Conservation (phyloP, 345 rosid species). For the Brassica cretica region DNA sequence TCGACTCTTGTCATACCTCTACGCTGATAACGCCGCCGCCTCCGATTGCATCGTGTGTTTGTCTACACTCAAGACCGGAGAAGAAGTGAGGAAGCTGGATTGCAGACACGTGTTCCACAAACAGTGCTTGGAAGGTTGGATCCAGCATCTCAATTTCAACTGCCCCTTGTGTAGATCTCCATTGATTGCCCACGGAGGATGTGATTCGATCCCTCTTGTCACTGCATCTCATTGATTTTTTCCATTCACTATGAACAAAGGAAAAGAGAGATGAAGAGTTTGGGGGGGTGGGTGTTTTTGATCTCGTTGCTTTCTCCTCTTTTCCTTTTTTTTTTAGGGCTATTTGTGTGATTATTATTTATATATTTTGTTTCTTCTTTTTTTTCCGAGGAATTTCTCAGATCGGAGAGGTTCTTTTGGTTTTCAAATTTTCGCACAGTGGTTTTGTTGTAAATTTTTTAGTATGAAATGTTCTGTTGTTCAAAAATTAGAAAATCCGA, state of each 20-base stretch:
- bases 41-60: slow-evolving; percentile 68
- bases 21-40: slow-evolving; percentile 31
- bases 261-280: slow-evolving; percentile 8
- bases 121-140: slow-evolving; percentile 81
- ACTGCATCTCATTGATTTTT: background rate
- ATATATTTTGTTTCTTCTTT: background rate
- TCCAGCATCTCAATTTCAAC: slow-evolving; percentile 60
- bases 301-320: slow-evolving; percentile 31
- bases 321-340: background rate
- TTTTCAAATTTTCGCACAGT: background rate
- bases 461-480: background rate
- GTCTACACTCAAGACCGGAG: slow-evolving; percentile 59
- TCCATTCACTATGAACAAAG: background rate
- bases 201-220: slow-evolving; percentile 16
- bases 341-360: background rate
- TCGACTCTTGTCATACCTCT: slow-evolving; percentile 48
- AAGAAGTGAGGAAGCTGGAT: slow-evolving; percentile 68
- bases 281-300: slow-evolving; percentile 18
- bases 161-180: slow-evolving; percentile 79
- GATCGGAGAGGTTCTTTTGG: slow-evolving; percentile 21
- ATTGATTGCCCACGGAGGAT: slow-evolving; percentile 23
- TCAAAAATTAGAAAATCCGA: background rate
- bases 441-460: background rate
- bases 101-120: slow-evolving; percentile 88
- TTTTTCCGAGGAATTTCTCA: slow-evolving; percentile 24